These are phyloP conservation scores for Globisporangium barbulae DNA, from an alignment of 352 stramenopile genomes.

Conservation along the genomic window DNA sequence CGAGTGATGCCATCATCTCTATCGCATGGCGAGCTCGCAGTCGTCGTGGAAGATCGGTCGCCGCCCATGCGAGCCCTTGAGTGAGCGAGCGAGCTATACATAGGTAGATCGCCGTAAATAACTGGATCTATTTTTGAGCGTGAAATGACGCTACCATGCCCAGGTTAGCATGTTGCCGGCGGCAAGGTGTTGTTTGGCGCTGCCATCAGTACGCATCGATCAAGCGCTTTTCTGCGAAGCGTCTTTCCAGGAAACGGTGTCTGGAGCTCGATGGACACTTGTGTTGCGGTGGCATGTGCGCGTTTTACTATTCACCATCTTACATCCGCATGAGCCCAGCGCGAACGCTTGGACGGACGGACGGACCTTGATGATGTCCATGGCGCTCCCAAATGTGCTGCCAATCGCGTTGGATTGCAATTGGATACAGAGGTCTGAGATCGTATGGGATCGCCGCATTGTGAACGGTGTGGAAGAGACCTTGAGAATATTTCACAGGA, in stretches of 20 bases:
- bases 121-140: not conserved
- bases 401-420: not conserved
- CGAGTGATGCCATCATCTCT: not conserved
- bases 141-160: not conserved
- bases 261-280: not conserved
- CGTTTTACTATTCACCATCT: no score
- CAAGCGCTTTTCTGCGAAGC: not conserved
- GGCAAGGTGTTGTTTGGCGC: no score
- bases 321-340: no score
- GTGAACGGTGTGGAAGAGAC: not conserved
- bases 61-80: not conserved
- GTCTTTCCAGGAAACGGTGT: not conserved
- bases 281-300: not conserved
- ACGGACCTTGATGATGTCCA: not conserved
- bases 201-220: not conserved
- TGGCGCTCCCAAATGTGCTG: not conserved
- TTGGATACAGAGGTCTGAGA: conserved; percentile 3
- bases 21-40: not conserved
- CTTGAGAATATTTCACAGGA: not conserved
- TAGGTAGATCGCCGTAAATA: no score
- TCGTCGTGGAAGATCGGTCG: not conserved
- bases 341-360: not conserved
- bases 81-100: no score
- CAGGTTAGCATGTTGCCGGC: no score
- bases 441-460: conserved; percentile 3